A percentile compares a stretch with the other conserved stretches of the same genome.
These are phyloP conservation scores for Evernia prunastri DNA, from an alignment of 495 filamentous ascomycete species.

Conservation along the genomic window DNA sequence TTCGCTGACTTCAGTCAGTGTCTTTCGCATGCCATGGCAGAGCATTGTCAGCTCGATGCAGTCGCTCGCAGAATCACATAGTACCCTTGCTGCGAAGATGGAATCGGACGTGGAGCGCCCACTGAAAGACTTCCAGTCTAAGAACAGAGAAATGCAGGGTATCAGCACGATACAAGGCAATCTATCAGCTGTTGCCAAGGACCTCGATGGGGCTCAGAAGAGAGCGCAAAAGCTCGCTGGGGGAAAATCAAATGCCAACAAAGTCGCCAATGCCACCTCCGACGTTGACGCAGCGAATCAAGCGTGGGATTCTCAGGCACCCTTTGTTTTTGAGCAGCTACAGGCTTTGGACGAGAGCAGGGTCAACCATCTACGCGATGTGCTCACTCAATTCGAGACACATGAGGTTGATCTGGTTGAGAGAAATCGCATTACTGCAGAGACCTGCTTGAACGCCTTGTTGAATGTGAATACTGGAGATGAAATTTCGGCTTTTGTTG, in stretches of 20 bases:
- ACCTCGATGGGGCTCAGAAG: conserved; percentile 76
- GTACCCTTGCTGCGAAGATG: conserved; percentile 73
- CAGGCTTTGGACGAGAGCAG: conserved; percentile 86
- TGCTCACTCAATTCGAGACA: conserved; percentile 86
- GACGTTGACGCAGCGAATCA: conserved; percentile 69
- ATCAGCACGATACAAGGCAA: conserved; percentile 80
- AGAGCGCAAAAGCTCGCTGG: conserved; percentile 86
- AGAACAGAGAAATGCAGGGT: conserved; percentile 75
- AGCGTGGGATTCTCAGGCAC: conserved; percentile 94
- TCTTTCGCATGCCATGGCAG: conserved; percentile 89
- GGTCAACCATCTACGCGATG: conserved; percentile 85
- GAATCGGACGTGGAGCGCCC: conserved; percentile 87
- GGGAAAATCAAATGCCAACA: conserved; percentile 68
- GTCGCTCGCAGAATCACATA: conserved; percentile 75
- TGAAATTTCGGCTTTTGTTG: conserved; percentile 83
- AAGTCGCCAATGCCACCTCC: conserved; percentile 67
- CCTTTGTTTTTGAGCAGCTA: conserved; percentile 90
- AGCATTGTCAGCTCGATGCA: conserved; percentile 79
- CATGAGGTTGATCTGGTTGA: conserved; percentile 88
- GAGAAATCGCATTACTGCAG: conserved; percentile 64
- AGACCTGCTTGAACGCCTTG: conserved; percentile 75
- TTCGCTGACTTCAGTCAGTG: conserved; percentile 44
- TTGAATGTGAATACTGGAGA: conserved; percentile 81
- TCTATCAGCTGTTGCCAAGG: conserved; percentile 70
- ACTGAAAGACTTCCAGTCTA: conserved; percentile 62